Evolutionary conservation across 78 protist species (phyloP), one percentile per base, ranked within the genome.

Genomic region (Speleostelium caveatum): DNA sequence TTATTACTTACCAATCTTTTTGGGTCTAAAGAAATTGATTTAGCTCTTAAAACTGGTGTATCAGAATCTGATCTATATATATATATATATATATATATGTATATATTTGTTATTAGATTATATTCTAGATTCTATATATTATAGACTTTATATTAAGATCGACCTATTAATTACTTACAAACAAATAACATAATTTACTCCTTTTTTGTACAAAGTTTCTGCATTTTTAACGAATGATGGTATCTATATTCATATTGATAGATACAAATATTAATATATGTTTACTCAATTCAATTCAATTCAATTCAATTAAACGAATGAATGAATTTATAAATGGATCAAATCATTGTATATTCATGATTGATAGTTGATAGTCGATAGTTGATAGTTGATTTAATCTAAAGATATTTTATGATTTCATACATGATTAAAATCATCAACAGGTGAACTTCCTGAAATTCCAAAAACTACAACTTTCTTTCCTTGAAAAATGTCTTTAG

Each of bases 391-490:
- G 7, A 58, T 58, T 4, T 21, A 58, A 58, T 32, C 5, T 17
- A 5, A 28, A 61, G 12, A 36, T 21, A 24, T 65, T 22, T 41
- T 41, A 33, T 38, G 33, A 33, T 38, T 66, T 39, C 86, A 51
- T 75, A 78, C 87, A 49, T 55, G 75, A 36, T 65, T 69, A 58
- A 78, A 78, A 26, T 42, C 58, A 66, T 78, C 87, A 2, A 58
- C 41, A 65, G 87, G 87, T 21, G n/a, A 32, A 17, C 36, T 55
- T 26, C 75, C 66, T 53, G 22, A 38, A 36, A 62, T 55, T 41
- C 87, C 87, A 66, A 78, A 53, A 8, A 78, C 63, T 41, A 78
- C 87, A 21, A 78, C 87, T 49, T 78, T 78, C 35, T 78, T 78
- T 30, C 41, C 41, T 17, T 30, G 35, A 24, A 78, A 78, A 16